These are phyloP conservation scores for Calonectria hongkongensis DNA, from an alignment of 2,329 filamentous ascomycete species.

Conservation along the genomic window DNA sequence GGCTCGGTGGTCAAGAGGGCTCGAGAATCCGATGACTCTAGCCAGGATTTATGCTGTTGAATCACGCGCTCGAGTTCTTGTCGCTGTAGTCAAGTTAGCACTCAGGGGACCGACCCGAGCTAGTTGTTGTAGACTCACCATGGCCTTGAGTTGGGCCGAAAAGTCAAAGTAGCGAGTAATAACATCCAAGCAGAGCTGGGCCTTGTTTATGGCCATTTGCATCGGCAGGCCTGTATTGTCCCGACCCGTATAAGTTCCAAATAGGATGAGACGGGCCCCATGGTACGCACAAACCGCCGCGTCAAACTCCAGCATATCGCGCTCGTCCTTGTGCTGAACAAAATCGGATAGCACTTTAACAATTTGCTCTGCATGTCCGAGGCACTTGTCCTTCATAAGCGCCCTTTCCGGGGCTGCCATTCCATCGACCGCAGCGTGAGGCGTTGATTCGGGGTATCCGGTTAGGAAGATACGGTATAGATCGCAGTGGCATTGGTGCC, in stretches of 20 bases:
- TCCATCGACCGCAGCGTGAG: conserved; percentile 57
- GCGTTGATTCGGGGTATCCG: conserved; percentile 64
- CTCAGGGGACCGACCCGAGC: neutral
- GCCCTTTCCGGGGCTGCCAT: conserved; percentile 48
- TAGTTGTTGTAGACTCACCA: conserved; percentile 41
- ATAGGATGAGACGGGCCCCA: conserved; percentile 62
- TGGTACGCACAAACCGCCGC: conserved; percentile 66
- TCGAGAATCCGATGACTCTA: conserved; percentile 49
- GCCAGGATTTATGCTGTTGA: conserved; percentile 51
- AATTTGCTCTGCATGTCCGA: conserved; percentile 63
- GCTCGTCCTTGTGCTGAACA: conserved; percentile 55
- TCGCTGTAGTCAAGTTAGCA: conserved; percentile 36
- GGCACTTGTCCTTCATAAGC: conserved; percentile 57
- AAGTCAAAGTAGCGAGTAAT: conserved; percentile 55
- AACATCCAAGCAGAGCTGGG: conserved; percentile 52
- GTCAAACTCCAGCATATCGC: conserved; percentile 62
- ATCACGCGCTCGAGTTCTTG: conserved; percentile 54
- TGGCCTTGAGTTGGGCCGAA: conserved; percentile 53
- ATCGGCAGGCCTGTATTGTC: conserved; percentile 53
- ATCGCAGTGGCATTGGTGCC: conserved; percentile 66
- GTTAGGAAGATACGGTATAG: conserved; percentile 65
- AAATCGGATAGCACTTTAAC: conserved; percentile 60
- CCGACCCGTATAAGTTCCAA: conserved; percentile 53
- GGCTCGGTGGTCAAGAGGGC: conserved; percentile 43
- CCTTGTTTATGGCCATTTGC: conserved; percentile 54